Evolutionary conservation across 202 grass and related monocot species (phyloP), one percentile per base, ranked within the genome.

Genomic region (Elaeis oleifera): DNA sequence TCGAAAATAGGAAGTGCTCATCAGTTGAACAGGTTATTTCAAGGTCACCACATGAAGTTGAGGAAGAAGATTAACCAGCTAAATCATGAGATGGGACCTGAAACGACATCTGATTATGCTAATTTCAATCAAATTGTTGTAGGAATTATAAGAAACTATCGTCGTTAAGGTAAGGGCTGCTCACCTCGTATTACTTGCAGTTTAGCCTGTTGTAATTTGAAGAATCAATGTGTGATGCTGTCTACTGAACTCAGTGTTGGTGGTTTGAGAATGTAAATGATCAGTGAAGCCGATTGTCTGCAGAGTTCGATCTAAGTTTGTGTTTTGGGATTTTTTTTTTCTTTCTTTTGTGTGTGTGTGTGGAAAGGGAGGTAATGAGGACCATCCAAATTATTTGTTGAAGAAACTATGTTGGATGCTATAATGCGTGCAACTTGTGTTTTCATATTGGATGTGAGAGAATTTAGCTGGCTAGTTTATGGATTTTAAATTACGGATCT

Each of bases 11-110:
- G 0, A 72, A 76, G 60, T 96, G 91, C 20, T 20, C 20, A 20
- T 20, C 20, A 20, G 20, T 20, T 20, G 20, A 20, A 20, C 0
- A 20, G 20, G 20, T 20, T 20, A 20, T 14, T 72, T 20, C 71
- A 73, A 76, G 80, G 76, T 17, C 92, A 97, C 79, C 89, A 97
- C 67, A 65, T 21, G 62, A 92, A 80, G 53, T 53, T 92, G 61
- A 83, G 76, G 29, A 73, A 58, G 64, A 74, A 60, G 71, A 36
- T 92, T 50, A 17, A 65, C 39, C 54, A 77, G 22, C 67, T 97
- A 71, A 92, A 92, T 77, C 64, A 80, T 68, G 82, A 89, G 58
- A 69, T 59, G 65, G 74, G 72, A 6, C 77, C 88, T 6, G 51
- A 61, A 82, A 75, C 49, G 39, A 20, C 20, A 20, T 20, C 20